Base-by-base conservation (phyloP, 1,139 yeast species). In the Candida gigantensis region DNA sequence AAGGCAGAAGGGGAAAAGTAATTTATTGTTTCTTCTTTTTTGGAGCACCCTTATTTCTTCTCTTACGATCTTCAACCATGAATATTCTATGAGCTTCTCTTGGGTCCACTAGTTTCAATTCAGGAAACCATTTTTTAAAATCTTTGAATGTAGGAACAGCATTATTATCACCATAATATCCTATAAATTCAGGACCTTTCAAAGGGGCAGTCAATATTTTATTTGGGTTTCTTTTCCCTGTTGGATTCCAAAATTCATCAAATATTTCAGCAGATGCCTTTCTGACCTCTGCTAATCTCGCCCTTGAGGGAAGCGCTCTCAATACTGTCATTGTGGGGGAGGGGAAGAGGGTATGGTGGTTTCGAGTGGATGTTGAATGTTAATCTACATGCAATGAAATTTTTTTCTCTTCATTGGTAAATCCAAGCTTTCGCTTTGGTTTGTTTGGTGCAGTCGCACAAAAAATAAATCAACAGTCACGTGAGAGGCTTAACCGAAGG, bases 11-110 rank as follows among this genome's bases (percentile, higher is more conserved):
- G 36, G 37, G 35, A 41, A 30, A 37, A 5, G 27, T 5, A 15
- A 13, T 32, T 30, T 16, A 31, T 51, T 38, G 34, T 17, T 35
- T 46, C 62, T 77, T 79, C 73, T 88, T 88, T 70, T 84, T 79
- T 49, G 96, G 96, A 14, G 96, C 94, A 59, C 95, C 95, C 64
- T 88, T 88, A 58, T 88, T 90, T 77, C 95, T 84, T 75, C 84
- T 82, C 72, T 81, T 84, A 62, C 87, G 73, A 45, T 78, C 79
- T 39, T 71, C 77, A 28, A 81, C 78, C 76, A 81, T 79, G 44
- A 73, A 73, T 45, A 79, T 53, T 58, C 92, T 72, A 59, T 84
- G 80, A 35, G 75, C 79, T 59, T 87, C 96, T 45, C 78, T 78
- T 32, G 86, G 88, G 53, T 86, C 90, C 14, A 76, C 74, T 52